phyloP scores from a whole-genome alignment of 2,329 filamentous ascomycete species.

The Daldinia sp. region DNA sequence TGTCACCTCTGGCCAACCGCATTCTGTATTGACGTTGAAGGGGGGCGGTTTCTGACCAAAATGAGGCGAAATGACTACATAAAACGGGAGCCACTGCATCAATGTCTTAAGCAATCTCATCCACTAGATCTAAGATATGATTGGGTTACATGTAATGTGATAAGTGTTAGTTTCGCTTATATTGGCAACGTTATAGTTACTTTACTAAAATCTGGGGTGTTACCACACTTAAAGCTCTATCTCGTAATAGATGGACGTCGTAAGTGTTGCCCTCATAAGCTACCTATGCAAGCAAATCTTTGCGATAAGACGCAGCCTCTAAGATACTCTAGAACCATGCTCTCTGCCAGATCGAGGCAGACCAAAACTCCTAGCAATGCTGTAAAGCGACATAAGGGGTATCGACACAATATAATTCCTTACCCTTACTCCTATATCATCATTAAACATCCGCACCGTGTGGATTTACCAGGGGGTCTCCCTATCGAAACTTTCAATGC shows the following conservation, averaged over 20 bases:
- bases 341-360: not conserved
- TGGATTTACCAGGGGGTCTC: conserved; percentile 1
- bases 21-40: not conserved
- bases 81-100: not conserved
- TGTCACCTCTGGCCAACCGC: not conserved
- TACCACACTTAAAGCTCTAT: not conserved
- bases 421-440: not conserved
- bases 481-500: conserved; percentile 1
- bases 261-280: not conserved
- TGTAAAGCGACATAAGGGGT: conserved; percentile 19
- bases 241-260: not conserved
- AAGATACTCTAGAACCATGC: not conserved
- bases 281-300: not conserved
- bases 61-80: not conserved
- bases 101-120: not conserved
- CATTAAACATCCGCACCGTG: conserved; percentile 1
- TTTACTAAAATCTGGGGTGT: not conserved
- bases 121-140: not conserved
- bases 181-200: not conserved
- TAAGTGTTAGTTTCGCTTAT: not conserved
- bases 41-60: not conserved
- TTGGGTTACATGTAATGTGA: not conserved
- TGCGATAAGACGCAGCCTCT: not conserved
- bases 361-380: conserved; percentile 18
- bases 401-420: conserved; percentile 15